These are phyloP conservation scores for Gremmenia infestans DNA, from an alignment of 2,329 filamentous ascomycete species.

Conservation along the genomic window DNA sequence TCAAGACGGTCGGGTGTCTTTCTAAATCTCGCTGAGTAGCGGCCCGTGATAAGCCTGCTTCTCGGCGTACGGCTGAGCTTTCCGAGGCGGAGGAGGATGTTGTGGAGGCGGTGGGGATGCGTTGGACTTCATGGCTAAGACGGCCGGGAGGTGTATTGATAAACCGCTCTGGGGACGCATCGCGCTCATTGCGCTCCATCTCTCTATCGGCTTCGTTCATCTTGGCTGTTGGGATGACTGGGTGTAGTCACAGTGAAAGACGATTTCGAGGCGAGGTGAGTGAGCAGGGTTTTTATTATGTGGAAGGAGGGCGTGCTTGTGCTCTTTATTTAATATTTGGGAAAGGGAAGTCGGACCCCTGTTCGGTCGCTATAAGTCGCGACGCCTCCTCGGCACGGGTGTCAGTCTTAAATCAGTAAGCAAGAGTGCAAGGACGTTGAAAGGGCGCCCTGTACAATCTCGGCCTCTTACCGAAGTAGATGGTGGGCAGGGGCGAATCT, in stretches of 20 bases:
- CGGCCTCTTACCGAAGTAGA: no score
- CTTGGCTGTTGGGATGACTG: constrained; percentile 3
- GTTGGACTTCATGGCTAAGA: constrained; percentile 52
- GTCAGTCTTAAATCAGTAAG: no score
- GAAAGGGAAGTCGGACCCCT: no score
- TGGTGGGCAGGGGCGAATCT: no score
- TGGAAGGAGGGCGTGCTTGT: no score
- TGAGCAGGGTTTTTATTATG: no score
- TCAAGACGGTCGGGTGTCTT: constrained; percentile 62
- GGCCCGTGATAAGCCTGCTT: constrained; percentile 52
- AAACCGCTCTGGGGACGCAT: constrained; percentile 42
- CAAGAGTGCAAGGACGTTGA: no score
- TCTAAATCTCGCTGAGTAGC: constrained; percentile 64
- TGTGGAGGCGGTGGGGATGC: constrained; percentile 51
- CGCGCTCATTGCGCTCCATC: constrained; percentile 40
- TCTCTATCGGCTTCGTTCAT: constrained; percentile 28
- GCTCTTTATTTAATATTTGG: no score
- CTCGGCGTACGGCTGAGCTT: constrained; percentile 33
- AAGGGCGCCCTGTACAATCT: no score
- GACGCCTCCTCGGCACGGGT: no score
- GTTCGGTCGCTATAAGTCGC: no score
- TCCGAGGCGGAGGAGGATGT: constrained; percentile 44
- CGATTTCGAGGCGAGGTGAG: background rate
- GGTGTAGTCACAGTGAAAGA: background rate
- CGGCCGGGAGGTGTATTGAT: constrained; percentile 18